phyloP scores from a whole-genome alignment of 2,329 filamentous ascomycete genomes.

The Aphanoascus verrucosus region DNA sequence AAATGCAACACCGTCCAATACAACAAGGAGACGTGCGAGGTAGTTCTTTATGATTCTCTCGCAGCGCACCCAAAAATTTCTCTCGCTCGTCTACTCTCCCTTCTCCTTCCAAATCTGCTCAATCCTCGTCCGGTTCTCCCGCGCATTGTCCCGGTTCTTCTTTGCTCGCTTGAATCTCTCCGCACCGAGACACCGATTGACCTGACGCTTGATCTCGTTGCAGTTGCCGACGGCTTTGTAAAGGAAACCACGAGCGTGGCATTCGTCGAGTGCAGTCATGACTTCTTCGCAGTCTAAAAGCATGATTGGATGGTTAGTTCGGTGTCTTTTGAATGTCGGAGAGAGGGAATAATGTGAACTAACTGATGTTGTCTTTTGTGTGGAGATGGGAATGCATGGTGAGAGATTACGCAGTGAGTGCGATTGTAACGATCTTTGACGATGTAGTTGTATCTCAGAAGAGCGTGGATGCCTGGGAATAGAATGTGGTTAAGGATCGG shows the following conservation, averaged over 20 bases:
- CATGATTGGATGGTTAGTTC: background rate
- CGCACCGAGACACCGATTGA: conserved; percentile 72
- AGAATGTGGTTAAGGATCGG: background rate
- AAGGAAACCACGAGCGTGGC: conserved; percentile 82
- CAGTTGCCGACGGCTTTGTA: conserved; percentile 87
- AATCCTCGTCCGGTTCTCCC: conserved; percentile 60
- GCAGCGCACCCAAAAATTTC: background rate
- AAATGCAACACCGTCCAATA: background rate
- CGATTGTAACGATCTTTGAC: background rate
- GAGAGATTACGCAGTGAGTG: conserved; percentile 12
- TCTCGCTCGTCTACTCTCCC: background rate
- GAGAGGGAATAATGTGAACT: conserved; percentile 18
- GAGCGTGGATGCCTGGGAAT: too few relatives aligned
- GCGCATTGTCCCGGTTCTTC: conserved; percentile 60
- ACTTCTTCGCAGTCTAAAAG: conserved; percentile 78
- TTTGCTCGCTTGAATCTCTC: conserved; percentile 70
- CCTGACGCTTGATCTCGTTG: conserved; percentile 71
- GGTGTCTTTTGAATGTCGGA: background rate
- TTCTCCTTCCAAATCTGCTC: conserved; percentile 64
- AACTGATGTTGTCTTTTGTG: conserved; percentile 83
- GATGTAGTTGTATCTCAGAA: background rate
- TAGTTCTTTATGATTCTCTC: background rate
- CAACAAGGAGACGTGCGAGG: background rate
- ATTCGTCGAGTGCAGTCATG: conserved; percentile 89
- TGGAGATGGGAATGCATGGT: conserved; percentile 96